These are phyloP conservation scores for Daedaleopsis sinensis DNA, from an alignment of 768 basidiomycete genomes.

Conservation along the genomic window DNA sequence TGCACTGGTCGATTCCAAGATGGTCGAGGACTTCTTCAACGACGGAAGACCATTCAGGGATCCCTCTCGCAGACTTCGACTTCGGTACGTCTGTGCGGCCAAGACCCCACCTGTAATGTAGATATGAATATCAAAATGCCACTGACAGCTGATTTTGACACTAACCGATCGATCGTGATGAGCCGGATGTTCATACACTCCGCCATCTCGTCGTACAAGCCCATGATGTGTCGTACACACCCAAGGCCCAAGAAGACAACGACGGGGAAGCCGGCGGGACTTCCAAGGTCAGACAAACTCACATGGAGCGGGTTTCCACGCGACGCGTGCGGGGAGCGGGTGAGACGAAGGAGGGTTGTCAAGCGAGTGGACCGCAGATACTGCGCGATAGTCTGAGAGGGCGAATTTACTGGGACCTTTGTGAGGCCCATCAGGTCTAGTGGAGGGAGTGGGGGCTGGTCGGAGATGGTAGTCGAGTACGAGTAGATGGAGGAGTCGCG, in stretches of 20 bases:
- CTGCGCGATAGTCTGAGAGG: slow-evolving; percentile 77
- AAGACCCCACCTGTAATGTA: slow-evolving; percentile 79
- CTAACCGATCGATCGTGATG: slow-evolving; percentile 91
- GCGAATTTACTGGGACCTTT: slow-evolving; percentile 50
- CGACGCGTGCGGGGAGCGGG: slow-evolving; percentile 78
- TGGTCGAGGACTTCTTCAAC: slow-evolving; percentile 90
- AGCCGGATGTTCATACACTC: slow-evolving; percentile 82
- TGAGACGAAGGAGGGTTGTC: slow-evolving; percentile 80
- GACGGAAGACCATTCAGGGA: slow-evolving; percentile 88
- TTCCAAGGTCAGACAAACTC: slow-evolving; percentile 93
- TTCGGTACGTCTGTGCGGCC: slow-evolving; percentile 78
- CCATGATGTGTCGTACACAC: slow-evolving; percentile 93
- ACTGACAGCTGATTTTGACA: slow-evolving; percentile 1
- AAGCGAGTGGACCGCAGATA: slow-evolving; percentile 87
- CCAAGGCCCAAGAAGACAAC: slow-evolving; percentile 93
- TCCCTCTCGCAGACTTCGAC: slow-evolving; percentile 70
- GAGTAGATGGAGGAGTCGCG: slow-evolving; percentile 32
- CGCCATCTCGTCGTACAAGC: slow-evolving; percentile 96
- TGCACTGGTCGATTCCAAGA: slow-evolving; percentile 76
- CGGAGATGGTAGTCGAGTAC: slow-evolving; percentile 28
- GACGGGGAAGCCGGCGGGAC: slow-evolving; percentile 82
- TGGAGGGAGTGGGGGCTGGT: slow-evolving; percentile 28
- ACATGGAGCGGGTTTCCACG: slow-evolving; percentile 75
- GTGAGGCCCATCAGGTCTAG: slow-evolving; percentile 32
- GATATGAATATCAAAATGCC: not conserved